Evolutionary conservation across 805 yeast genomes (phyloP), one percentile per base, ranked within the genome.

Genomic region (Candida michaelii): DNA sequence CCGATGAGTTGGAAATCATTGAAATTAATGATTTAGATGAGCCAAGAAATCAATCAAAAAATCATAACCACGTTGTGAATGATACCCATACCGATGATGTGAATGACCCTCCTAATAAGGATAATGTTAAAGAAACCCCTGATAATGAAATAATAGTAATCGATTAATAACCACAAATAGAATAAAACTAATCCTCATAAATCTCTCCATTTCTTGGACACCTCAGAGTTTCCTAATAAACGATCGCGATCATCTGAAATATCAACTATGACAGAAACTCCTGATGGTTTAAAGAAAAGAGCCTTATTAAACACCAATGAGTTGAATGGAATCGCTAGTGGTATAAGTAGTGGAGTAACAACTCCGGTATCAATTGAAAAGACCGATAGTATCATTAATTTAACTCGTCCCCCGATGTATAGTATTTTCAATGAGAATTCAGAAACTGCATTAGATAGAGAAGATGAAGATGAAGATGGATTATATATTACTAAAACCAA

Each of bases 341-440:
- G 27, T 9, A 21, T 34, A 12, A 18, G 19, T 25, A 35, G 38
- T 36, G 39, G 39, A 11, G 43, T 50, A 3, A 47, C 60, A 11
- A 54, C 63, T 2, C 58, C 62, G 17, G 17, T 19, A 1, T 54
- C 58, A 15, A 58, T 65, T 49, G 59, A 57, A 39, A 63, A 62
- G 32, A 60, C 66, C 1, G 70, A 65, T 30, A 73, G 80, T 15
- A 67, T 74, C 14, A 52, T 69, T 49, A 74, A 71, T 46, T 60
- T 78, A 47, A 76, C 80, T 24, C 72, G 69, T 50, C 79, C 82
- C 6, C 65, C 75, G 4, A 60, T 79, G 40, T 78, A 71, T 52
- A 73, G 76, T 1, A 66, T 78, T 30, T 79, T 75, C 53, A 76
- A 73, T 45, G 72, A 73, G 27, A 59, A 67, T n/a, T 64, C 74